Evolutionary conservation across 139 green algal genomes (phyloP).

Genomic region (Chlorella ohadii): DNA sequence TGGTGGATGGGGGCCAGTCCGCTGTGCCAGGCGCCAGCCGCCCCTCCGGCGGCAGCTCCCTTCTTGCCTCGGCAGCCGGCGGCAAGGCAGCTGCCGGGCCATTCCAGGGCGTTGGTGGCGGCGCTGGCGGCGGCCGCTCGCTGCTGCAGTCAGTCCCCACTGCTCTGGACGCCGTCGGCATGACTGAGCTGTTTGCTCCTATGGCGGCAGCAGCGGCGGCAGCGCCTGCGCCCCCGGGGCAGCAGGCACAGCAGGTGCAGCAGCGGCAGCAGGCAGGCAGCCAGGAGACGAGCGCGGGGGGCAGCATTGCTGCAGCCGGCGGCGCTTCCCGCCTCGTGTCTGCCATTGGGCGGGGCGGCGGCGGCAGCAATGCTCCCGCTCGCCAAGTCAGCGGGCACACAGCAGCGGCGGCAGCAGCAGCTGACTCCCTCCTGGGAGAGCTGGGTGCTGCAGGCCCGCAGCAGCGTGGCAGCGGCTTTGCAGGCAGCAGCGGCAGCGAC

Average conservation of each 20-base stretch:
- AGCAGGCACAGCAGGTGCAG: not conserved
- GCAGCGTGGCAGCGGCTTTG: not conserved
- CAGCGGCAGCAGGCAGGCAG: not conserved
- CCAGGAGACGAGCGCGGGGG: not conserved
- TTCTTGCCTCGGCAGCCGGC: not conserved
- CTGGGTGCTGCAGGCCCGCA: not conserved
- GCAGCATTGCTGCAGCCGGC: not conserved
- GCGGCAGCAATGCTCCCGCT: not conserved
- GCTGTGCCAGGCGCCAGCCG: not conserved
- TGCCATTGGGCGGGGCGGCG: not conserved
- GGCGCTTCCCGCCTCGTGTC: constrained; percentile 5
- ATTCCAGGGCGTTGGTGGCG: not conserved
- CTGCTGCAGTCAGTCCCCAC: constrained; percentile 35
- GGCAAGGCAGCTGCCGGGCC: not conserved
- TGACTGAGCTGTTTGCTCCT: constrained; percentile 28
- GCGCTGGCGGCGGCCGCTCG: constrained; percentile 10
- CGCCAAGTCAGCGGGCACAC: not conserved
- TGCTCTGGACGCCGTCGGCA: constrained; percentile 26
- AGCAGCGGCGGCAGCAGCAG: not conserved
- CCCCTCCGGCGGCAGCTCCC: not conserved
- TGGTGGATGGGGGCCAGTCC: constrained; percentile 17
- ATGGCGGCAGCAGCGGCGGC: not conserved
- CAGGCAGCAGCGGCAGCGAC: not conserved
- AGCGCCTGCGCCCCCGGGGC: not conserved
- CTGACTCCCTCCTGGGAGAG: not conserved